Base-by-base conservation (phyloP, 768 basidiomycete species). In the Butyriboletus loyo region DNA sequence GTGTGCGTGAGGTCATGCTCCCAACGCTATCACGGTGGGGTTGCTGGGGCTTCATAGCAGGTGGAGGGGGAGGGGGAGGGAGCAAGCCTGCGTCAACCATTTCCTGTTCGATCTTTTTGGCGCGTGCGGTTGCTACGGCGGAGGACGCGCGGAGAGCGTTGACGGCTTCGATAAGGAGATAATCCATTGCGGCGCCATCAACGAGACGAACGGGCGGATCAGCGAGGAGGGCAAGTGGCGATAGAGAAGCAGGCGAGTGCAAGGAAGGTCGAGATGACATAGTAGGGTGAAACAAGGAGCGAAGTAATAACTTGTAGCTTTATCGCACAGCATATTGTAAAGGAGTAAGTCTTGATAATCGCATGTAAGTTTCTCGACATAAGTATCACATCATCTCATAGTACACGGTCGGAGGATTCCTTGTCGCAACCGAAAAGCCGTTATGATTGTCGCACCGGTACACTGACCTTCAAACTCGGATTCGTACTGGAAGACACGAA, bases 151-250 rank as follows among this genome's bases (percentile, higher is more conserved):
- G 82, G 30, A 98, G 77, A 0, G 87, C 82, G 61, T 82, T 77
- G 54, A 92, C 85, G 49, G 87, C 76, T 66, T 89, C 87, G 51
- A 93, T 91, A 51, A 93, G 73, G 63, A 98, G 85, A 71, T 93
- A 95, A 62, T 92, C 90, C 82, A 89, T 85, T 4, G 75, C 83
- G 8, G 84, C 79, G 43, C 73, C 82, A 62, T 91, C 87, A 50
- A 89, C 76, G 37, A 82, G 74, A 27, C 77, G 77, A 10, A 66
- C 65, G 24, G 86, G 83, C 1, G 86, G 84, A 53, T 90, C 86
- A 1, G 87, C 81, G 15, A 89, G 74, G 2, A 75, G 65, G n/a
- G 79, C 71, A 5, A 88, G 38, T 8, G 47, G 42, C 1, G 56
- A 46, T 5, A 68, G 51, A 14, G 49, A 28, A 4, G 58, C 49